Conservation (phyloP, 352 stramenopile species). For the Phytopythium litorale region DNA sequence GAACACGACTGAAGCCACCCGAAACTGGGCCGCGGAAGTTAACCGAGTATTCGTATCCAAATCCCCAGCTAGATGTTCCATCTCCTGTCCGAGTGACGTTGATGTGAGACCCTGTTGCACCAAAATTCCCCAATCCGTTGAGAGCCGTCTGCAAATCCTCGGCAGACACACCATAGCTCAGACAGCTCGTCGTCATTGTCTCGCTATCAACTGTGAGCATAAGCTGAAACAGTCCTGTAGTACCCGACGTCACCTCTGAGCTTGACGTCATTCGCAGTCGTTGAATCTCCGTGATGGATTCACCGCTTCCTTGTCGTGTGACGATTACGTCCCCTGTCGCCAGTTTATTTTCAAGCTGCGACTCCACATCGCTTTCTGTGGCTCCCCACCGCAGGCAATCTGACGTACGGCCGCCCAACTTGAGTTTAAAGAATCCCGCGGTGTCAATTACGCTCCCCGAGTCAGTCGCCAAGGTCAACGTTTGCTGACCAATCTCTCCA, state of each 20-base stretch:
- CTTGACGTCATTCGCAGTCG: conserved; percentile 68
- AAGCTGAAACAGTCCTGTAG: conserved; percentile 52
- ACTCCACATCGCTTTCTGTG: conserved; percentile 38
- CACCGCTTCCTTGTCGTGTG: conserved; percentile 45
- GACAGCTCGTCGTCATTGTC: conserved; percentile 50
- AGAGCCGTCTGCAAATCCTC: conserved; percentile 51
- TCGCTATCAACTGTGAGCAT: conserved; percentile 53
- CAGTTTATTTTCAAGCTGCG: conserved; percentile 33
- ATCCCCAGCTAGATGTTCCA: conserved; percentile 60
- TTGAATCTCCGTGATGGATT: conserved; percentile 65
- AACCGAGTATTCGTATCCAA: conserved; percentile 76
- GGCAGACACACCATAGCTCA: conserved; percentile 70
- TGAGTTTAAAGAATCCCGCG: conserved; percentile 52
- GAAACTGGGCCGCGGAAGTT: conserved; percentile 51
- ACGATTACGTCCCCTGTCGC: conserved; percentile 52
- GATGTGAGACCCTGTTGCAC: conserved; percentile 35
- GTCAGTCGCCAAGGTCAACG: conserved; percentile 78
- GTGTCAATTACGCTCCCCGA: conserved; percentile 59
- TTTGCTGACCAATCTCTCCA: conserved; percentile 77
- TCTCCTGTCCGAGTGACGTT: conserved; percentile 66
- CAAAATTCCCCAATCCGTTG: conserved; percentile 54
- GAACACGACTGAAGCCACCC: conserved; percentile 50
- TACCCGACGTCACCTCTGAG: conserved; percentile 40
- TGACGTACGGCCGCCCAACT: conserved; percentile 18
- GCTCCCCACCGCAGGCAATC: conserved; percentile 60